These are phyloP conservation scores for Spergularia azorica DNA, from an alignment of 179 eudicot species.

Conservation along the genomic window DNA sequence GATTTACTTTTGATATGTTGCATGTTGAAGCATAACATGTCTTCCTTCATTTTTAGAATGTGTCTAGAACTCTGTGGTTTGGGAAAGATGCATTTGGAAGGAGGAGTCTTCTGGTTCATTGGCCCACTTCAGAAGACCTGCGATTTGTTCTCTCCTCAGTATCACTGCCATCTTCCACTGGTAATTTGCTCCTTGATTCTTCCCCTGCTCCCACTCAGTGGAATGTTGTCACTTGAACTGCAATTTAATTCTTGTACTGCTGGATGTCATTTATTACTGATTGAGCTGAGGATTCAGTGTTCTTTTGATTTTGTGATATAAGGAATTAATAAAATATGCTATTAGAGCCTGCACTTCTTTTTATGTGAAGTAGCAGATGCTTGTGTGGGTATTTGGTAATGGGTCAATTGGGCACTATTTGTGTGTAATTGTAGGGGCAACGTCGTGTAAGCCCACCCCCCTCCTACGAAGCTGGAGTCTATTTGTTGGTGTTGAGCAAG, in stretches of 20 bases:
- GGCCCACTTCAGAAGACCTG: conserved; percentile 70
- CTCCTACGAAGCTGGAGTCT: not conserved
- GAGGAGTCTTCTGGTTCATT: conserved; percentile 94
- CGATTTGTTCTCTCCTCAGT: conserved; percentile 84
- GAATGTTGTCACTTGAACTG: not conserved
- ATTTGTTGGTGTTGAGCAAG: too few relatives aligned
- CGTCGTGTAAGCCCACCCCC: not conserved
- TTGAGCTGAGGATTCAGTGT: not conserved
- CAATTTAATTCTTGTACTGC: not conserved
- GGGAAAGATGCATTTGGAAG: conserved; percentile 97
- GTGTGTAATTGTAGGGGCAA: not conserved
- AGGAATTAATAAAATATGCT: not conserved
- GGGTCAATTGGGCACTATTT: not conserved
- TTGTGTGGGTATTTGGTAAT: not conserved
- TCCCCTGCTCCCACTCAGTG: not conserved
- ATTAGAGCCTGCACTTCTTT: not conserved
- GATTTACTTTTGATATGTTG: not conserved
- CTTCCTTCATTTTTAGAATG: conserved; percentile 40
- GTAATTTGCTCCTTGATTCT: conserved; percentile 12
- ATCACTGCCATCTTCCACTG: conserved; percentile 48
- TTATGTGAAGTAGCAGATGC: not conserved
- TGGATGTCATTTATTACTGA: not conserved
- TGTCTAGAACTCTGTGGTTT: conserved; percentile 80
- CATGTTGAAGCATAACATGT: conserved; percentile 9
- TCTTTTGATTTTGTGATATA: not conserved